Base-by-base conservation (phyloP, 371 early-diverging fungal species). In the Lichtheimia ramosa region DNA sequence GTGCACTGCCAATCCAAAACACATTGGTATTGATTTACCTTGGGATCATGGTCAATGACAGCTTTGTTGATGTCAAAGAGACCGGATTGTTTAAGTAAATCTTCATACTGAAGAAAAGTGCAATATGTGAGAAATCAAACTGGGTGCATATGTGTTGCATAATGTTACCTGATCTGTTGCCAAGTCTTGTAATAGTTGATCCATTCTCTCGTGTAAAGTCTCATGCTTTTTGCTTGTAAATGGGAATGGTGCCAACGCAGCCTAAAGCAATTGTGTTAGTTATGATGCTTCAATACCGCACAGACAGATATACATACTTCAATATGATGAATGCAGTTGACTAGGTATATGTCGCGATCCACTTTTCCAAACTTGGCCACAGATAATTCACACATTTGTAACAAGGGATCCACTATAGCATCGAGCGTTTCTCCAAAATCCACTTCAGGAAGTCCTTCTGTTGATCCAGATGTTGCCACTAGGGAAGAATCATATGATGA, bases 401-500 rank as follows among this genome's bases (percentile, higher is more conserved):
- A 66, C 7, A 91, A 68, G 6, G 92, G 91, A 54, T 91, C 90
- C 34, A 92, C 68, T n/a, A 88, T 74, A 0, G 90, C 87, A 57
- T 82, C 74, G 43, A 92, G 57, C 12, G 88, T 88, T 20, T 82
- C 75, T 14, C 76, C 73, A 75, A 91, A 87, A 51, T 87, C 79
- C 56, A 76, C 69, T 56, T 83, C 83, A 7, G 78, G 77, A 12
- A 70, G 56, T 6, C 66, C 65, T 34, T 70, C 75, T 0, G 66
- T 61, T 14, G 50, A 60, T 4, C 65, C 61, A 13, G 71, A 66
- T 14, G 69, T 65, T 4, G 83, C 71, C 23, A 90, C 74, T 50
- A 89, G 77, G 0, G 90, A 89, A 1, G 87, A 82, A 43, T 92
- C 91, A 63, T 92, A 91, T 0, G 90, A 88, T 20, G 88, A 84